Base-by-base conservation (phyloP, 1,139 yeast genomes). In the Pichia sp. region DNA sequence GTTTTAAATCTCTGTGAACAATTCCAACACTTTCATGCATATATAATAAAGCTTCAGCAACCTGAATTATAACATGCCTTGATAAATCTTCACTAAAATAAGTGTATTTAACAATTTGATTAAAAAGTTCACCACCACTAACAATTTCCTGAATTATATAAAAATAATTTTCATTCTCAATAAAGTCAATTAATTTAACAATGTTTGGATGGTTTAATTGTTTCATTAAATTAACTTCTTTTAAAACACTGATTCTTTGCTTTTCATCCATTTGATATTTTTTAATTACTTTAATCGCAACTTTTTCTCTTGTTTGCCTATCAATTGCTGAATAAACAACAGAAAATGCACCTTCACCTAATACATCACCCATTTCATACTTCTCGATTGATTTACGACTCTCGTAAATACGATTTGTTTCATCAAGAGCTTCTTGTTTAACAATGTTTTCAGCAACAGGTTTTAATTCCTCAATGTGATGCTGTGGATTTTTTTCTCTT, bases 1-100 rank as follows among this genome's bases (percentile, higher is more conserved):
- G 97, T 62, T 92, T 92, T 55, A 92, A 83, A 64, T 92, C 98
- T 46, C 98, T 74, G 63, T 92, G 98, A 22, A 89, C 98, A 37
- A 92, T 82, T 42, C 96, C 95, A 41, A 79, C 75, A 46, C 78
- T 80, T 51, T 79, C 80, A 66, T 92, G 98, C 56, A 92, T 69
- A 63, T 87, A 86, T 51, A 80, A 75, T 25, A 92, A 74, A 0
- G 97, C 94, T 42, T 81, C 72, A 9, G 95, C 87, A 41, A 92
- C 80, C 62, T 92, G 98, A 38, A 73, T 67, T 49, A 92, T 86
- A 11, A 90, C 83, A 66, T 90, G 97, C 38, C 95, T 73, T 6
- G 95, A 73, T 46, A 92, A 70, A 52, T 82, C 82, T 62, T 92
- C 98, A 38, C 89, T 78, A 61, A 92, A 85, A 66, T 92, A 92